Evolutionary conservation across 2,329 filamentous ascomycete genomes (phyloP).

Genomic region (Clonostachys solani): DNA sequence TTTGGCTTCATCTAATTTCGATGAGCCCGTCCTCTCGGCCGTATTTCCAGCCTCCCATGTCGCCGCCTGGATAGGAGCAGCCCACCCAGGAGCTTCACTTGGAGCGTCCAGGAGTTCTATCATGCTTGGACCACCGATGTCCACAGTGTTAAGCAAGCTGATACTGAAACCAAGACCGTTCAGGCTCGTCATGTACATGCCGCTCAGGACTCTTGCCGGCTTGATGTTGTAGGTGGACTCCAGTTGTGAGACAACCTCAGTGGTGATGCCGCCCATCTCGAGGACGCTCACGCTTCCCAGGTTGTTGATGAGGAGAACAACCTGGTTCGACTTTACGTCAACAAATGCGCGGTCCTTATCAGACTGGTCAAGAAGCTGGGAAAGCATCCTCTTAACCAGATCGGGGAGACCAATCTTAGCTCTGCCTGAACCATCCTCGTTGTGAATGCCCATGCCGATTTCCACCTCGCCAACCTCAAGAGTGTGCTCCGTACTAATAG

Average conservation of each 20-base stretch:
- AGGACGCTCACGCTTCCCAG: conserved; percentile 69
- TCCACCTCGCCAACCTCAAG: conserved; percentile 55
- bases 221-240: conserved; percentile 50
- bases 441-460: conserved; percentile 76
- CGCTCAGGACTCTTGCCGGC: conserved; percentile 62
- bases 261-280: conserved; percentile 67
- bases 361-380: conserved; percentile 59
- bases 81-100: conserved; percentile 67
- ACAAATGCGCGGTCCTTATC: conserved; percentile 69
- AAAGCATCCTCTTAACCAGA: conserved; percentile 61
- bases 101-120: conserved; percentile 67
- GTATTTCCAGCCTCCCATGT: conserved; percentile 58
- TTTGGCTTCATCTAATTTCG: conserved; percentile 19
- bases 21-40: conserved; percentile 35
- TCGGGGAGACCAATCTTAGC: conserved; percentile 45
- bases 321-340: conserved; percentile 44
- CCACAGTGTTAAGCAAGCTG: conserved; percentile 60
- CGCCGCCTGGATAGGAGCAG: conserved; percentile 54
- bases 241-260: conserved; percentile 64
- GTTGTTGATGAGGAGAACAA: conserved; percentile 71
- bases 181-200: conserved; percentile 74
- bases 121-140: conserved; percentile 53
- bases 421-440: conserved; percentile 56
- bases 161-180: conserved; percentile 75
- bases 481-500: conserved; percentile 39